These are phyloP conservation scores for Gossypium gossypioides DNA, from an alignment of 441 rosid genomes.

Conservation along the genomic window DNA sequence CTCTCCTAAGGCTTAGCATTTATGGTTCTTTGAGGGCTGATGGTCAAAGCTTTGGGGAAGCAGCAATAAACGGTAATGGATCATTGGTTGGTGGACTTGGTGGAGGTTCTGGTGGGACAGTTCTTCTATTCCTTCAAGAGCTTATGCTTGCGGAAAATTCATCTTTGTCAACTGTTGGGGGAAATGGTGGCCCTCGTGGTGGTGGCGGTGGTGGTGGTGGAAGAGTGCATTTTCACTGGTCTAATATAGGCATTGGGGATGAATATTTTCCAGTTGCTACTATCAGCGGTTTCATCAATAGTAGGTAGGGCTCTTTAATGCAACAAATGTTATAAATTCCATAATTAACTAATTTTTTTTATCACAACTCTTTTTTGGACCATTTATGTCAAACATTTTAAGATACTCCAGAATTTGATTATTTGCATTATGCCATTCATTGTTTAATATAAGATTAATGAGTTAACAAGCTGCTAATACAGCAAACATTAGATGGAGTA, in stretches of 20 bases:
- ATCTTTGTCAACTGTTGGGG: conserved; percentile 66
- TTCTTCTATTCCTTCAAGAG: conserved; percentile 89
- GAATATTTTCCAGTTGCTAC: conserved; percentile 79
- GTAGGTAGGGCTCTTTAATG: conserved; percentile 42
- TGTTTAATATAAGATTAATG: background rate
- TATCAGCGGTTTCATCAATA: conserved; percentile 55
- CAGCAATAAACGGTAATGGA: conserved; percentile 31
- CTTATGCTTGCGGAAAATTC: conserved; percentile 61
- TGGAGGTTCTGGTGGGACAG: conserved; percentile 96
- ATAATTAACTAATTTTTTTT: background rate
- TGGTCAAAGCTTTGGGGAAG: conserved; percentile 68
- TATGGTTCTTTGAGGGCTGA: conserved; percentile 74
- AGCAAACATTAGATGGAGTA: background rate
- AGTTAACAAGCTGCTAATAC: background rate
- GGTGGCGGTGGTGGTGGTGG: conserved; percentile 99
- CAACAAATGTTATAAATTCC: background rate
- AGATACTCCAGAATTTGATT: background rate
- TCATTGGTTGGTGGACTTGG: conserved; percentile 84
- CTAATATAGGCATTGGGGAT: conserved; percentile 55
- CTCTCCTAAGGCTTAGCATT: conserved; percentile 59
- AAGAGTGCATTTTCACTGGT: conserved; percentile 98
- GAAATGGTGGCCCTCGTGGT: conserved; percentile 75
- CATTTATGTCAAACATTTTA: background rate
- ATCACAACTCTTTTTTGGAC: background rate
- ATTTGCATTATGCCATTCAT: background rate